These are phyloP conservation scores for Macadamia integrifolia DNA, from an alignment of 164 flowering plant species.

Conservation along the genomic window DNA sequence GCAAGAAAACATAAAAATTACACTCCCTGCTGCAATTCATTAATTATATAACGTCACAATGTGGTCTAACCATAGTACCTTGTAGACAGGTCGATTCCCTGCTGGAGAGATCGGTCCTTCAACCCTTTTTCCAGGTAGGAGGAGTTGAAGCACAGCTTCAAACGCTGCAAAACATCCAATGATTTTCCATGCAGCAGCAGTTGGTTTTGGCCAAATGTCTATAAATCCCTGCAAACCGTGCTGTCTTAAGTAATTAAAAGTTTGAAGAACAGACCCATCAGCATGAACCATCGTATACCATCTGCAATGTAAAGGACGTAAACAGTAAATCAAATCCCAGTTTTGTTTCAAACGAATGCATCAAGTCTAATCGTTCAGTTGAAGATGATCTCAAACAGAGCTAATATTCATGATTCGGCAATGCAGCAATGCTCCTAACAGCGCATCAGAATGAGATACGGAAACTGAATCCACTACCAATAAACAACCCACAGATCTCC, in stretches of 20 bases:
- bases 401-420: background rate
- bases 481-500: background rate
- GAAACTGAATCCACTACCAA: too few species aligned
- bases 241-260: constrained; percentile 53
- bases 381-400: background rate
- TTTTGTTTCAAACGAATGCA: background rate
- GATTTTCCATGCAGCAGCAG: constrained; percentile 73
- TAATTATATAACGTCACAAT: background rate
- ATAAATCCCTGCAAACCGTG: constrained; percentile 64
- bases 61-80: constrained; percentile 33
- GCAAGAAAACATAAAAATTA: background rate
- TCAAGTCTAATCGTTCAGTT: background rate
- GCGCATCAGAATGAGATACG: too few species aligned
- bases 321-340: background rate
- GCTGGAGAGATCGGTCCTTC: constrained; percentile 90
- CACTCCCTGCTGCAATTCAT: background rate
- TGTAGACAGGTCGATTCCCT: constrained; percentile 85
- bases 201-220: constrained; percentile 81
- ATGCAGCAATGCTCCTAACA: too few species aligned
- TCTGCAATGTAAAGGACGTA: constrained; percentile 38
- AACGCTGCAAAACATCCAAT: constrained; percentile 76
- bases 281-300: constrained; percentile 98
- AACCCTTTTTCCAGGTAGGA: constrained; percentile 85
- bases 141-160: constrained; percentile 89
- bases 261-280: constrained; percentile 74